Base-by-base conservation (phyloP, 768 basidiomycete genomes). In the Kwoniella europaea region DNA sequence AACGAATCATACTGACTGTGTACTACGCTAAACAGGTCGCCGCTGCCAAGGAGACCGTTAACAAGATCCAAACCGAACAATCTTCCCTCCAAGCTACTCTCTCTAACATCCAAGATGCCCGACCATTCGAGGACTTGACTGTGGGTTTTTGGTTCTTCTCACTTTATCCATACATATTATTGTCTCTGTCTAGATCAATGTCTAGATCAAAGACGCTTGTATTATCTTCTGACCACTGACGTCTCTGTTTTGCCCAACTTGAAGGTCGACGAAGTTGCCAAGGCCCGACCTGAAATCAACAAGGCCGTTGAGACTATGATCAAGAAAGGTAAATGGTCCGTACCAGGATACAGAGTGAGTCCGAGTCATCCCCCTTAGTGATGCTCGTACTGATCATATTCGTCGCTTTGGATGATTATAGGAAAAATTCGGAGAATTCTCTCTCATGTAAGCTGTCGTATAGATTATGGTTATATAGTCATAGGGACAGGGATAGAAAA, bases 311-410 rank as follows among this genome's bases (percentile, higher is more conserved):
- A 98, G 73, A 82, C 80, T 76, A 96, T 97, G 94, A 84, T 98
- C 74, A 90, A 91, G 89, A 94, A 98, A 86, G 95, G 95, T 85
- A 97, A 98, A 87, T 97, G 93, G 91, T 93, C 91, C 79, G 95
- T 98, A 69, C 96, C 96, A 79, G 95, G 94, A 44, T 85, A 85
- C 84, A 79, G 81, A 75, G 85, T 85, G 75, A 82, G 82, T 77
- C 1, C 67, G 12, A 46, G 2, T 13, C 55, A 10, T 53, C 60
- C 18, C 29, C 22, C 29, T n/a, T 10, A 3, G 2, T 41, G 2
- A 60, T 35, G 52, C 20, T 63, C 5, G n/a, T n/a, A 35, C 57
- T 60, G 57, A 27, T 24, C 16, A 27, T 62, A 29, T 29, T 29
- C 29, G 29, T 12, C 43, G 42, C 4, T 41, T 61, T 20, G 63